These are phyloP conservation scores for Colletotrichum sp. DNA, from an alignment of 2,329 filamentous ascomycete species.

Conservation along the genomic window DNA sequence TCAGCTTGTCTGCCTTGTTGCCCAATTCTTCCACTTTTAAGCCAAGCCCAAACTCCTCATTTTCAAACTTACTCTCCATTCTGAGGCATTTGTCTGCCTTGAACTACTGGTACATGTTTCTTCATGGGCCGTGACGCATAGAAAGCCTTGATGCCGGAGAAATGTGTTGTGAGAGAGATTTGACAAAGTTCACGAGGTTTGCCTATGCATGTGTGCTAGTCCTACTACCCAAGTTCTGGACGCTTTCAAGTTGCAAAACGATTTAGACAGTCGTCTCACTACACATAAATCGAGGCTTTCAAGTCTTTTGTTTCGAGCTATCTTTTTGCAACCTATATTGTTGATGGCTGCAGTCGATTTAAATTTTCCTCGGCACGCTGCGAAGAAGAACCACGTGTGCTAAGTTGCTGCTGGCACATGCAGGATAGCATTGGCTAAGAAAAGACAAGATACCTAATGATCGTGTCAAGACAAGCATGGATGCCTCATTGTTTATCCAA, in stretches of 20 bases:
- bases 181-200: neutral
- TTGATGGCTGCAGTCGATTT: neutral
- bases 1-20: neutral
- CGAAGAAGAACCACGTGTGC: neutral
- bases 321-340: neutral
- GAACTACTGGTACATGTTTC: neutral
- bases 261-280: neutral
- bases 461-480: neutral
- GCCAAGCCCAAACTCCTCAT: neutral
- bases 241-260: neutral
- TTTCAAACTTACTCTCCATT: neutral
- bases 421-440: neutral
- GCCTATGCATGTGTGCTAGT: neutral
- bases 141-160: neutral
- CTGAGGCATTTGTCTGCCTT: neutral
- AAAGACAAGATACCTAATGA: neutral
- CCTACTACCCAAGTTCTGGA: neutral
- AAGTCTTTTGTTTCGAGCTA: neutral
- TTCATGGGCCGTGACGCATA: neutral
- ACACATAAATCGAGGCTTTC: neutral
- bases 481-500: neutral
- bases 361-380: neutral
- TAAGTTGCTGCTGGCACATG: neutral
- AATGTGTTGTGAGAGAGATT: neutral
- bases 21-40: neutral